A percentile compares a stretch with the other conserved stretches of the same genome.
Conservation (phyloP, 2,329 filamentous ascomycete species). For the Phialemoniopsis sp. region DNA sequence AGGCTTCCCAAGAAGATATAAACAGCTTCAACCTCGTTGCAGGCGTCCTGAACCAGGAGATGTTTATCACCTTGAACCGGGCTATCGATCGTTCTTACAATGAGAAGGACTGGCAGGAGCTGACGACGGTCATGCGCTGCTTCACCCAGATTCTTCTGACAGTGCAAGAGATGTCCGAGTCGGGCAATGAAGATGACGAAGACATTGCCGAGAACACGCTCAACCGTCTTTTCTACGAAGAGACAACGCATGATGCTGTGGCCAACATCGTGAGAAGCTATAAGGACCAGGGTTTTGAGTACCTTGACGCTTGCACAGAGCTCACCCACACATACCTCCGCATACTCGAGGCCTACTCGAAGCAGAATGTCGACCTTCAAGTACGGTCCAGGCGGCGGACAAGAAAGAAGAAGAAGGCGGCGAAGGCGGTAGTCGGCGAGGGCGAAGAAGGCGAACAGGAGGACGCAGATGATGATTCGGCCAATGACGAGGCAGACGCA, state of each 20-base stretch:
- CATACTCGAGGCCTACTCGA: slow-evolving; percentile 88
- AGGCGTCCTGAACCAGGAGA: slow-evolving; percentile 88
- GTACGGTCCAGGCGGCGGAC: slow-evolving; percentile 76
- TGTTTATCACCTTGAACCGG: slow-evolving; percentile 83
- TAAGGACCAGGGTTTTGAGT: slow-evolving; percentile 90
- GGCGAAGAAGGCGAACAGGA: slow-evolving; percentile 27
- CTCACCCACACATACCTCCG: slow-evolving; percentile 87
- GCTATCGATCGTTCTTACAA: slow-evolving; percentile 77
- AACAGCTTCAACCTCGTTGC: slow-evolving; percentile 85
- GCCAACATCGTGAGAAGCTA: slow-evolving; percentile 78
- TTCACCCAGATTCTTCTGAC: slow-evolving; percentile 93
- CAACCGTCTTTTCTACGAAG: slow-evolving; percentile 97
- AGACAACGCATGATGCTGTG: slow-evolving; percentile 85
- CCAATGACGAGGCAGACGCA: slow-evolving; percentile 66
- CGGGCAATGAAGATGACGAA: slow-evolving; percentile 83
- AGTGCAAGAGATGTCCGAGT: slow-evolving; percentile 86
- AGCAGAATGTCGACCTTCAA: slow-evolving; percentile 91
- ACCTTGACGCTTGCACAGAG: slow-evolving; percentile 88
- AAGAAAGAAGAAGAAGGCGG: slow-evolving; percentile 68
- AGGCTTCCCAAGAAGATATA: slow-evolving; percentile 45
- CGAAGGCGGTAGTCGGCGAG: slow-evolving; percentile 28
- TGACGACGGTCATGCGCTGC: slow-evolving; percentile 86
- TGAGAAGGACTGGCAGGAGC: slow-evolving; percentile 78
- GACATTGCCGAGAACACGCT: slow-evolving; percentile 98
- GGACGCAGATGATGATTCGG: slow-evolving; percentile 65